A percentile compares a stretch with the other conserved stretches of the same genome.
Evolutionary conservation across 139 green algal species (phyloP).

Genomic region (Ulvella scutata): DNA sequence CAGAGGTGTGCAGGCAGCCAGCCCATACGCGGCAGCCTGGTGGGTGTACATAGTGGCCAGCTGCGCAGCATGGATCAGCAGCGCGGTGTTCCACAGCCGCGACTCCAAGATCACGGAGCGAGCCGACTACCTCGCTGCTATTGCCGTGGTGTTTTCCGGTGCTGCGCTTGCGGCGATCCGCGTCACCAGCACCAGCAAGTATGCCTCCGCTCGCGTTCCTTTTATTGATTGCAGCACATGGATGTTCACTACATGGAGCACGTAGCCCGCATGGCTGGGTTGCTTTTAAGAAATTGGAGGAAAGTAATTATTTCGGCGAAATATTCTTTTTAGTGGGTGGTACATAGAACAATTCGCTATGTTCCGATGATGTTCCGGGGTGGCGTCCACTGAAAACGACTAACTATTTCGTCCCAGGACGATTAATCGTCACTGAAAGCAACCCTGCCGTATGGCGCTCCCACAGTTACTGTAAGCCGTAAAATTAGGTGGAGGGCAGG

Average conservation of each 20-base stretch:
- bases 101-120: conserved; percentile 33
- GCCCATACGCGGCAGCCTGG: conserved; percentile 19
- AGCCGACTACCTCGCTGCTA: conserved; percentile 29
- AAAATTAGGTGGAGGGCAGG: too few species aligned
- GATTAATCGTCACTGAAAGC: too few species aligned
- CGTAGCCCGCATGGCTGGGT: conserved; percentile 16
- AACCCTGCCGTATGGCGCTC: too few species aligned
- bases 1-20: neutral
- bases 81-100: conserved; percentile 60
- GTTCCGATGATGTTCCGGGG: too few species aligned
- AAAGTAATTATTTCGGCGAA: neutral
- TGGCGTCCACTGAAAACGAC: too few species aligned
- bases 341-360: too few species aligned
- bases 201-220: conserved; percentile 5
- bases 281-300: conserved; percentile 6
- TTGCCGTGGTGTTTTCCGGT: conserved; percentile 13
- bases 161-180: conserved; percentile 14
- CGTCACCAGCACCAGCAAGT: neutral
- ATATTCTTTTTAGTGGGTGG: neutral
- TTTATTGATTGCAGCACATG: conserved; percentile 54
- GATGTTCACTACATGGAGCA: conserved; percentile 26
- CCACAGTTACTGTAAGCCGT: too few species aligned
- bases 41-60: conserved; percentile 27
- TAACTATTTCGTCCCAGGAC: too few species aligned
- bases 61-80: conserved; percentile 59